Evolutionary conservation across 768 basidiomycete species (phyloP).

Genomic region (Kwoniella dejecticola): DNA sequence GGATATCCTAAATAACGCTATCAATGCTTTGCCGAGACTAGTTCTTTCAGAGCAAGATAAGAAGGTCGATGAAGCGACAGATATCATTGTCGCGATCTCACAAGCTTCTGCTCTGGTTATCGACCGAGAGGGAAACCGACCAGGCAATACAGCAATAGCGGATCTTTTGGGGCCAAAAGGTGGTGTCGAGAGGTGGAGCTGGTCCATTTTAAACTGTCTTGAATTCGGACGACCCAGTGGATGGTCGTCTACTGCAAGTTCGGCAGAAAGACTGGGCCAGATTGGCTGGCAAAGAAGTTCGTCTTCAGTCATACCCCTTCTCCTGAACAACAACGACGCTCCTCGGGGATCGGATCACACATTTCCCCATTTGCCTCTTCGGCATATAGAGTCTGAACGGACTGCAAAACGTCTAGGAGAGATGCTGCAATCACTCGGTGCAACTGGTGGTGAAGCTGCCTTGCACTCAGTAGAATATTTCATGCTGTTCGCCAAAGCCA

Average conservation of each 20-base stretch:
- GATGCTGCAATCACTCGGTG: slow-evolving; percentile 75
- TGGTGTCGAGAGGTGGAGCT: slow-evolving; percentile 89
- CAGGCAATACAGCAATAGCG: slow-evolving; percentile 24
- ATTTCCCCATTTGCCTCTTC: slow-evolving; percentile 48
- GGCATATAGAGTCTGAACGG: slow-evolving; percentile 36
- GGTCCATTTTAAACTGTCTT: slow-evolving; percentile 77
- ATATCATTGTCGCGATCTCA: slow-evolving; percentile 72
- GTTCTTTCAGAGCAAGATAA: slow-evolving; percentile 70
- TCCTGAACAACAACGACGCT: not conserved
- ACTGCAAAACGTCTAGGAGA: slow-evolving; percentile 62
- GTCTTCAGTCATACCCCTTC: not conserved
- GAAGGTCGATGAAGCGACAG: slow-evolving; percentile 70
- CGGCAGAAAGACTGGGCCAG: slow-evolving; percentile 26
- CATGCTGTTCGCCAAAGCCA: slow-evolving; percentile 65
- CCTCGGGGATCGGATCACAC: not conserved
- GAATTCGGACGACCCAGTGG: slow-evolving; percentile 65
- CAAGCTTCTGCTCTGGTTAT: slow-evolving; percentile 55
- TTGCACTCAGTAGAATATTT: slow-evolving; percentile 77
- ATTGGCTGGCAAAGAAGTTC: slow-evolving; percentile 38
- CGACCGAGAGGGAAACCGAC: not conserved
- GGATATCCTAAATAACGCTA: slow-evolving; percentile 66
- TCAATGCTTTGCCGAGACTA: slow-evolving; percentile 71
- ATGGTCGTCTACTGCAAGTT: slow-evolving; percentile 23
- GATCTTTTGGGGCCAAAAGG: slow-evolving; percentile 76
- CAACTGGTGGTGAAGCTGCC: slow-evolving; percentile 67